Evolutionary conservation across 768 basidiomycete genomes (phyloP).

Genomic region (Lenzites betulinus): DNA sequence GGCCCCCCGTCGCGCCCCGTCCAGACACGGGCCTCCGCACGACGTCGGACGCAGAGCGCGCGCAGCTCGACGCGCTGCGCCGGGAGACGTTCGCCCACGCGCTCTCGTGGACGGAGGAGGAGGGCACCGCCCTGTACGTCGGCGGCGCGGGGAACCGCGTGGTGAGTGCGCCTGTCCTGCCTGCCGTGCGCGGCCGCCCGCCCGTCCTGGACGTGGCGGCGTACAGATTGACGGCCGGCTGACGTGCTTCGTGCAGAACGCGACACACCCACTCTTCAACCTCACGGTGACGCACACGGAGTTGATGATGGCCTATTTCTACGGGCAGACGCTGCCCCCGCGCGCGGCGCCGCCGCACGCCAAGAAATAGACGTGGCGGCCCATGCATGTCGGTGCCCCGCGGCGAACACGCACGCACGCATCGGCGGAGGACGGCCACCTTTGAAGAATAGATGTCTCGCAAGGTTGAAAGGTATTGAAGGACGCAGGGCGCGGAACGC

Average conservation of each 20-base stretch:
- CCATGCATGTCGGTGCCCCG: too few relatives aligned
- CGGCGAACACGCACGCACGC: too few relatives aligned
- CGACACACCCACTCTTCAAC: slow-evolving; percentile 80
- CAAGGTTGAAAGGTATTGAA: too few relatives aligned
- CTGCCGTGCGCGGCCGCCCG: too few relatives aligned
- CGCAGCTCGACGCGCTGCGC: slow-evolving; percentile 38
- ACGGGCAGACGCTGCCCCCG: slow-evolving; percentile 55
- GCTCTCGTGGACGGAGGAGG: slow-evolving; percentile 70
- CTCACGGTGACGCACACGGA: slow-evolving; percentile 69
- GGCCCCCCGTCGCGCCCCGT: background rate
- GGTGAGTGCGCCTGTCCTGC: slow-evolving; percentile 44
- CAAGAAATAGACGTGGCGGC: background rate
- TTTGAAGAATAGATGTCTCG: too few relatives aligned
- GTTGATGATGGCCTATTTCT: slow-evolving; percentile 72
- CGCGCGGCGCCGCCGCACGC: slow-evolving; percentile 16
- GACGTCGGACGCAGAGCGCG: slow-evolving; percentile 17
- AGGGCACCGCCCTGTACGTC: slow-evolving; percentile 53
- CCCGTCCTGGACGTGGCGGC: too few relatives aligned
- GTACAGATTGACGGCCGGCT: background rate
- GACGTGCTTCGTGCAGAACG: slow-evolving; percentile 52
- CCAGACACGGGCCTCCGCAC: slow-evolving; percentile 12
- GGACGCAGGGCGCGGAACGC: too few relatives aligned
- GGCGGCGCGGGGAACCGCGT: slow-evolving; percentile 66
- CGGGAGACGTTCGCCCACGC: slow-evolving; percentile 53
- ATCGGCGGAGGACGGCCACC: too few relatives aligned